Percentiles rank a stretch among this genome's conserved stretches.
phyloP scores from a whole-genome alignment of 495 filamentous ascomycete genomes.

The Neurospora cerealis region DNA sequence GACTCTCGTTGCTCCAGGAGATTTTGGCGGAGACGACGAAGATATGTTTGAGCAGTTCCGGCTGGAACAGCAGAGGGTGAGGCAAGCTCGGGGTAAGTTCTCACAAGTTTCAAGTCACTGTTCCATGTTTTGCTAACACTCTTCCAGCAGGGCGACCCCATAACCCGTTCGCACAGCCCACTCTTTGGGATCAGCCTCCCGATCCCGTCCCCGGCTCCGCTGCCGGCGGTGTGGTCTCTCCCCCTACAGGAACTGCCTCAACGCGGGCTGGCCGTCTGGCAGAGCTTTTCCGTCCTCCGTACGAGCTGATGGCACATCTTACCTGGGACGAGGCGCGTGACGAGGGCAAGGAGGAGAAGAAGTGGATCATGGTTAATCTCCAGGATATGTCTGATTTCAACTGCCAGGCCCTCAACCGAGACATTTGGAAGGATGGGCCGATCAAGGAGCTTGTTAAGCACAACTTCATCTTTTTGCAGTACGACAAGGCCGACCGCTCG shows the following conservation, averaged over 20 bases:
- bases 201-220: background rate
- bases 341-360: conserved; percentile 72
- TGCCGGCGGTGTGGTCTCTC: conserved; percentile 9
- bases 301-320: conserved; percentile 67
- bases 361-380: conserved; percentile 92
- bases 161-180: conserved; percentile 73
- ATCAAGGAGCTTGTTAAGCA: conserved; percentile 74
- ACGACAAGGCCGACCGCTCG: conserved; percentile 65
- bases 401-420: conserved; percentile 85
- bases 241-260: conserved; percentile 1
- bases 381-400: conserved; percentile 87
- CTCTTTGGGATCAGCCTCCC: conserved; percentile 60
- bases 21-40: conserved; percentile 42
- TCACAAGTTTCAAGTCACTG: background rate
- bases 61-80: conserved; percentile 50
- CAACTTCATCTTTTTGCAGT: conserved; percentile 94
- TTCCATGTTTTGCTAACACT: background rate
- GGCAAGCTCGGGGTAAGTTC: conserved; percentile 32
- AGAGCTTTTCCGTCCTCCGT: conserved; percentile 85
- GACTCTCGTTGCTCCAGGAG: conserved; percentile 65
- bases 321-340: conserved; percentile 74
- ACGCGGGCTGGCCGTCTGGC: conserved; percentile 49
- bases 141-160: conserved; percentile 3
- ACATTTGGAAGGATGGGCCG: conserved; percentile 81
- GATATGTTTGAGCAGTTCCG: conserved; percentile 50